Base-by-base conservation (phyloP, 495 filamentous ascomycete genomes). In the Xylaria venustula region DNA sequence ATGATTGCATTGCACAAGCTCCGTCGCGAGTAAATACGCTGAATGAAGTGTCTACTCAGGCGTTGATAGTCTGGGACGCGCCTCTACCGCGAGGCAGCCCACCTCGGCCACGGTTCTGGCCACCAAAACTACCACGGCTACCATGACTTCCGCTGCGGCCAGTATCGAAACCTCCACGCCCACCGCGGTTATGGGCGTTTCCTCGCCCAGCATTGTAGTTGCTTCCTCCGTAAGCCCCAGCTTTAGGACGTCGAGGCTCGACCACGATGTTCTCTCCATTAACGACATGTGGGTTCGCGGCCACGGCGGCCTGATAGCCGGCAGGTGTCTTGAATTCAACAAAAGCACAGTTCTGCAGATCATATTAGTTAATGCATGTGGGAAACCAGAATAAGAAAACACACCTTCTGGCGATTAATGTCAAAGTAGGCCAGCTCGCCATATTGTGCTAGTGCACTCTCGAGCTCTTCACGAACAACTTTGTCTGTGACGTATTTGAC, bases 401-500 rank as follows among this genome's bases (percentile, higher is more conserved):
- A 66, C 83, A 97, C 93, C 91, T 95, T 98, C 54, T 76, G 74
- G 53, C 91, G 90, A 75, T 85, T 93, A 72, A 98, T 88, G 67
- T 98, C 95, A 63, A 95, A 90, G 73, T 92, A 91, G 54, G 83
- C 83, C 41, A 98, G 69, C 74, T 90, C 88, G 60, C 93, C 95
- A 72, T 86, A 92, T 57, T 85, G 83, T 48, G 78, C 74, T 40
- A 98, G 72, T 36, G 82, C 81, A 22, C 80, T 78, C 70, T 78
- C 84, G 44, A 98, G 79, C 36, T 88, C 82, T 37, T 85, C 84
- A 3, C 83, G 77, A 61, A 88, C 80, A 19, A 98, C 85, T 77
- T 90, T 90, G 1, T 94, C 90, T 37, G 88, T 91, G 30, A 98
- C 93, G 65, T 92, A 95, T 82, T 94, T 96, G 70, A 98, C 88